Conservation (phyloP, 441 rosid species). For the Raphanus hybrid region DNA sequence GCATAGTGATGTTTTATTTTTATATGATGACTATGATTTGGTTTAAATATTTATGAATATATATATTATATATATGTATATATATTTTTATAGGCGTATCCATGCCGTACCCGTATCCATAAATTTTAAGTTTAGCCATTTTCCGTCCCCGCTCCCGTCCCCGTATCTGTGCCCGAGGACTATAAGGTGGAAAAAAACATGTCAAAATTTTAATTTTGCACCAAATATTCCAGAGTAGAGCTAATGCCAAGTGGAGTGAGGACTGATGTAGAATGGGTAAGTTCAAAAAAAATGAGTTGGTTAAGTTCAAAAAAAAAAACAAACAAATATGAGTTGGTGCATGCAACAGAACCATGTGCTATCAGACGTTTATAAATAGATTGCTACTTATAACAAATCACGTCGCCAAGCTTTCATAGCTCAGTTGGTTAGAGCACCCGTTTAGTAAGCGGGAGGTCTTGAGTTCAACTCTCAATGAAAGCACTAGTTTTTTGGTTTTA, state of each 20-base stretch:
- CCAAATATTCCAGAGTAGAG: background rate
- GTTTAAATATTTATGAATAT: too few species aligned
- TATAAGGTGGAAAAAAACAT: too few species aligned
- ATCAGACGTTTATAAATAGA: background rate
- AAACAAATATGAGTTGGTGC: background rate
- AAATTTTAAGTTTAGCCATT: too few species aligned
- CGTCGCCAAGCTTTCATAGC: slow-evolving; percentile 54
- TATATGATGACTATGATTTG: too few species aligned
- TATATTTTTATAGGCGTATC: too few species aligned
- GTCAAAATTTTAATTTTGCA: background rate
- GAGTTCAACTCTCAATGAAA: slow-evolving; percentile 58
- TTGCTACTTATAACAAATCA: background rate
- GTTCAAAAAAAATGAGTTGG: too few species aligned
- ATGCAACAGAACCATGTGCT: background rate
- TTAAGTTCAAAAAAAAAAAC: too few species aligned
- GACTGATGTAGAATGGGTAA: background rate
- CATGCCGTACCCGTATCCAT: too few species aligned
- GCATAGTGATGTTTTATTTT: too few species aligned
- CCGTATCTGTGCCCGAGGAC: background rate
- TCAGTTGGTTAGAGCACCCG: slow-evolving; percentile 99
- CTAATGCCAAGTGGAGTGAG: background rate
- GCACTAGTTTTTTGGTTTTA: background rate
- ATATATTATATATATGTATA: too few species aligned
- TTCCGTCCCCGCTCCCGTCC: too few species aligned
- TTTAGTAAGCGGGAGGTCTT: slow-evolving; percentile 99